Base-by-base conservation (phyloP, 495 filamentous ascomycete genomes). In the Daldinia childiae region DNA sequence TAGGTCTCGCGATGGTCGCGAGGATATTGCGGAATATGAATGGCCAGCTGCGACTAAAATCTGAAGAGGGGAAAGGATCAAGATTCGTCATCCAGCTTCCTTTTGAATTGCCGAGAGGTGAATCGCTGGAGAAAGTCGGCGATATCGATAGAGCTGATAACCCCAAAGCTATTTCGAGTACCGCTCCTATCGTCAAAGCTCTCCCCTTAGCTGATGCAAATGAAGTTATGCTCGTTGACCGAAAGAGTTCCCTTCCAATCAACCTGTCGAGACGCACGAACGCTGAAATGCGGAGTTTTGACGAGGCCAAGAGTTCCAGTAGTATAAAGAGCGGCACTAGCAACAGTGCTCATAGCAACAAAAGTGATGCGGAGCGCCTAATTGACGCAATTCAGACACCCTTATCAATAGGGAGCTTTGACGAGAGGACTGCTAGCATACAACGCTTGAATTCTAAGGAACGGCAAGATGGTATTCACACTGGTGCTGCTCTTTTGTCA, bases 21-120 rank as follows among this genome's bases (percentile, higher is more conserved):
- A 85, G 94, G 24, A 93, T 92, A 51, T 83, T 97, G 21, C 87
- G 88, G n/a, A 97, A 92, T 72, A 94, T 97, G 91, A 89, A 95
- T 60, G 95, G 95, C 0, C 95, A 97, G 66, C 78, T 98, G 19
- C 87, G 92, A 24, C 82, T 98, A 6, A 96, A 94, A 70, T 97
- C 94, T 0, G 93, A 97, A 76, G 87, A 91, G 77, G 92, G 92
- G 0, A 92, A 91, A 73, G 95, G 95, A 1, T 95, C 93, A 32
- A 86, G 91, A 30, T 96, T 98, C 72, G 85, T 91, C 19, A 87
- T 94, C 14, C 87, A 89, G 62, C 75, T 94, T 39, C 90, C 89
- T 4, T 92, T 94, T 62, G 81, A 87, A 6, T 70, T 94, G 4
- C 88, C 91, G 0, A 75, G 81, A 2, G 80, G 83, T 7, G 83